Evolutionary conservation across 257 asterid genomes (phyloP), one percentile per base, ranked within the genome.

Genomic region (Jacaranda mimosifolia): DNA sequence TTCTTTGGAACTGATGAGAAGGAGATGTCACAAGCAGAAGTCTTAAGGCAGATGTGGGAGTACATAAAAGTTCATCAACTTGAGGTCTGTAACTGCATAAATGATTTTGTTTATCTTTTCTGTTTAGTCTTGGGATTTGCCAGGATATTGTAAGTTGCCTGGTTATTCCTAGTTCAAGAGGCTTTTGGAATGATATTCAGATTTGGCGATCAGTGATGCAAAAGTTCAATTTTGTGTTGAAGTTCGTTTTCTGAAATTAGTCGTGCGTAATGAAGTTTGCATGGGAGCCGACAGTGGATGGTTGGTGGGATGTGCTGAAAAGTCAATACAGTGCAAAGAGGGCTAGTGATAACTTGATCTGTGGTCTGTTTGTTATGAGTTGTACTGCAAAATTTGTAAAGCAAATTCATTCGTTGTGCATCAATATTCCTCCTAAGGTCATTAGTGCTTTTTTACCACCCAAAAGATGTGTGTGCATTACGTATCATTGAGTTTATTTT

Each of bases 1-100:
- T 86, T 93, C 83, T 84, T 93, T 59, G 96, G 85, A 78, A 82
- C 89, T 51, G 87, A 68, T 15, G 93, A 90, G 82, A 87, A 84
- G 81, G 92, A 89, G 76, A 87, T 91, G 96, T 79, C 94, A 3
- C 92, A 87, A 79, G 85, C 92, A n/a, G 97, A 93, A 84, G 97
- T 88, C 2, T 73, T 86, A 42, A 89, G 93, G 82, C 92, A 86
- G 86, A 86, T 93, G 80, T 91, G 93, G 94, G 96, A 91, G 76
- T 91, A 93, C 76, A 83, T 93, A 74, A 93, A 88, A 77, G 83
- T 81, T 86, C 81, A 91, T 82, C 92, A 89, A 66, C 97, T 93
- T 68, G 97, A 93, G 94, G 98, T 93, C 67, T 68, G 89, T 85
- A 42, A 51, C 46, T 13, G 56, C 76, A 42, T 68, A 49, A 14